A percentile compares a stretch with the other conserved stretches of the same genome.
Conservation (phyloP, 108 stramenopile genomes). For the Cyclotella baltica region DNA sequence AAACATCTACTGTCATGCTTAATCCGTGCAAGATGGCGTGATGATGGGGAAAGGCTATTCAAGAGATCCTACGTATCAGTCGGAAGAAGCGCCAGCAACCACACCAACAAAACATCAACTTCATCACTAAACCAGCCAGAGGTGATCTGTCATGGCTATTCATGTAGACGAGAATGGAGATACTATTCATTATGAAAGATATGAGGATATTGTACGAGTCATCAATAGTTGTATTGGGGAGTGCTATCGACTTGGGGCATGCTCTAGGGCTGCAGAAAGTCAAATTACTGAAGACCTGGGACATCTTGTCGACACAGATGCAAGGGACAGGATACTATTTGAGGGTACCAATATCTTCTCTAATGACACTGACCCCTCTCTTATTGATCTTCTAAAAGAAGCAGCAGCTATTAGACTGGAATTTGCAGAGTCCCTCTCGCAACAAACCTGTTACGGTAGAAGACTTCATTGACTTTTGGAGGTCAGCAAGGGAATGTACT, state of each 20-base stretch:
- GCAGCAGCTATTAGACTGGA: no score
- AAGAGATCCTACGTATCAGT: slow-evolving; percentile 1
- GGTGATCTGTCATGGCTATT: neutral
- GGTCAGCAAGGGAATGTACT: no score
- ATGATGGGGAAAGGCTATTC: neutral
- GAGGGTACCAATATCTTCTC: no score
- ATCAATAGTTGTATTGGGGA: neutral
- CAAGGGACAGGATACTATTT: no score
- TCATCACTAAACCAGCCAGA: neutral
- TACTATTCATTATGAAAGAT: neutral
- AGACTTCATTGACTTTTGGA: no score
- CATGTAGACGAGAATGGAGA: neutral
- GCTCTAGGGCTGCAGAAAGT: neutral
- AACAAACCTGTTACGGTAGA: no score
- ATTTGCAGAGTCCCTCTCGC: no score
- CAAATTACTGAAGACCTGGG: no score
- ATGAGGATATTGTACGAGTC: neutral
- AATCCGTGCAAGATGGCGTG: neutral
- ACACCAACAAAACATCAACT: neutral
- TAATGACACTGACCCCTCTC: no score
- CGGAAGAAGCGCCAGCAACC: neutral
- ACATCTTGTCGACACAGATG: no score
- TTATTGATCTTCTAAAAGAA: no score
- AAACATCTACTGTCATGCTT: neutral
- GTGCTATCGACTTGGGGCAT: neutral